Conservation (phyloP, 2,329 filamentous ascomycete genomes). For the Xylariaceae sp. region DNA sequence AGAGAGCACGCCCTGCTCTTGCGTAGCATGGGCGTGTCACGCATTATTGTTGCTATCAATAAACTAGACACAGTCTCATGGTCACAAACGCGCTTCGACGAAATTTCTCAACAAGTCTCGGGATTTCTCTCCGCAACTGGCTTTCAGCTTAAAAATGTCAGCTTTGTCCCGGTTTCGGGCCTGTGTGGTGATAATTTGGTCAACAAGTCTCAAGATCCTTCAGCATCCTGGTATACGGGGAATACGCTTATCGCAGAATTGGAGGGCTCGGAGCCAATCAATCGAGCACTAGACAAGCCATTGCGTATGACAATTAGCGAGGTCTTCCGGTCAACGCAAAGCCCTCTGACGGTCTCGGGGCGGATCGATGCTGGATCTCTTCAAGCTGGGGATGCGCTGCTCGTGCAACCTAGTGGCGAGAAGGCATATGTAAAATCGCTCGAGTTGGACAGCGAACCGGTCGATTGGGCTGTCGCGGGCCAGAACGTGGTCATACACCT, state of each 20-base stretch:
- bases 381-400: constrained; percentile 76
- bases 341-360: constrained; percentile 79
- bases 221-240: constrained; percentile 74
- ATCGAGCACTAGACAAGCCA: constrained; percentile 69
- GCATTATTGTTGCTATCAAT: constrained; percentile 87
- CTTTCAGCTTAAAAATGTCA: constrained; percentile 76
- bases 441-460: constrained; percentile 66
- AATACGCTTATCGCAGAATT: constrained; percentile 77
- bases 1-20: constrained; percentile 88
- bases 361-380: constrained; percentile 79
- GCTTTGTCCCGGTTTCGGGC: constrained; percentile 86
- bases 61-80: constrained; percentile 87
- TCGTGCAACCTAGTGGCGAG: constrained; percentile 78
- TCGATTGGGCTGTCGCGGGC: constrained; percentile 88
- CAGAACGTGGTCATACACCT: constrained; percentile 86
- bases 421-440: constrained; percentile 77
- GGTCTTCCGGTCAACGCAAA: constrained; percentile 76
- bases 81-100: constrained; percentile 76
- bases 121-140: constrained; percentile 79
- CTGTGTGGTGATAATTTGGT: constrained; percentile 85
- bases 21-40: constrained; percentile 84
- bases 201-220: constrained; percentile 47
- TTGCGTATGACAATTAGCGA: constrained; percentile 85
- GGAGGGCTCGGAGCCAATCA: constrained; percentile 72
- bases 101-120: constrained; percentile 78